Evolutionary conservation across 192 early-diverging fungal species (phyloP).

Genomic region (Linnemannia schmuckeri): DNA sequence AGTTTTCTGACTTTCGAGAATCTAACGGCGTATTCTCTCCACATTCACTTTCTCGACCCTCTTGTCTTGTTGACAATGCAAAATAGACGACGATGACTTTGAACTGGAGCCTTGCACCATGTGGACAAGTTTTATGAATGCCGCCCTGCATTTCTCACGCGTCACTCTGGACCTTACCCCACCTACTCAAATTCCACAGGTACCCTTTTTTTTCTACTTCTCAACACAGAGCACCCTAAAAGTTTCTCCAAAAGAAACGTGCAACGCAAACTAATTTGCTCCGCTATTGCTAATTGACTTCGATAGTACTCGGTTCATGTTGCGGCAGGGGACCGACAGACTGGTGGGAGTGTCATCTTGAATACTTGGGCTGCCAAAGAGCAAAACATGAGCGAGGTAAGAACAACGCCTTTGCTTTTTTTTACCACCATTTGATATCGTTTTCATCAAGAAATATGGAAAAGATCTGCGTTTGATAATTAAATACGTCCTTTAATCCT

Average conservation of each 20-base stretch:
- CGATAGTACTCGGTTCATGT: slow-evolving; percentile 38
- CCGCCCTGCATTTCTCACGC: slow-evolving; percentile 44
- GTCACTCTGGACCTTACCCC: slow-evolving; percentile 35
- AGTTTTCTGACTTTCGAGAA: background rate
- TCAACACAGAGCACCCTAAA: background rate
- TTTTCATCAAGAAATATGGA: background rate
- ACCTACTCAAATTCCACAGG: slow-evolving; percentile 30
- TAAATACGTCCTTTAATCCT: background rate
- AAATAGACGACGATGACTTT: slow-evolving; percentile 30
- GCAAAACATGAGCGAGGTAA: slow-evolving; percentile 28
- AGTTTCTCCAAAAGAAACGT: background rate
- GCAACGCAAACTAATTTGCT: background rate
- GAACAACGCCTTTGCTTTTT: background rate
- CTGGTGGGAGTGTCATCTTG: slow-evolving; percentile 14
- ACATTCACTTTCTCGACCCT: background rate
- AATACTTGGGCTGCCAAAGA: slow-evolving; percentile 33
- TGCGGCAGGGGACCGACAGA: slow-evolving; percentile 20
- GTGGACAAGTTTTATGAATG: slow-evolving; percentile 50
- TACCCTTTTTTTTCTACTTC: background rate
- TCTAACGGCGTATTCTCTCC: background rate
- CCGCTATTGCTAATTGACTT: background rate
- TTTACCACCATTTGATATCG: background rate
- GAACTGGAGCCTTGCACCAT: slow-evolving; percentile 46
- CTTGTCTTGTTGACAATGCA: background rate
- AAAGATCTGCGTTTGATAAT: background rate